Evolutionary conservation across 2,329 filamentous ascomycete species (phyloP), one percentile per base, ranked within the genome.

Genomic region (Ilyonectria destructans): DNA sequence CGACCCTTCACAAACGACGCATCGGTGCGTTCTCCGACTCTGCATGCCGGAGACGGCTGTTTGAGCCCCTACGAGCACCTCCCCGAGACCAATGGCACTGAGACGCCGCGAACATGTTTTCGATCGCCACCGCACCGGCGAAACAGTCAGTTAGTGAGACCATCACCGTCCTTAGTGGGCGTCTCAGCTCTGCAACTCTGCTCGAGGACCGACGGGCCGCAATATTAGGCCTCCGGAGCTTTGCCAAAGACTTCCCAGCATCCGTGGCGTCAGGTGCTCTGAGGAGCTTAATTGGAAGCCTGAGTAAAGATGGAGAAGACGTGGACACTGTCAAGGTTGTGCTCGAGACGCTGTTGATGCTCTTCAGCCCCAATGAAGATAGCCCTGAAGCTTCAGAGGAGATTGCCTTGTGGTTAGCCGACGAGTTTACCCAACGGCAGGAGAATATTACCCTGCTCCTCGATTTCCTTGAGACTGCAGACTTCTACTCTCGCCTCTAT

Each of bases 401-500:
- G 82, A 97, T 99, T 75, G 93, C 93, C 19, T 85, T 98, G 31
- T 99, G 96, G 95, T 87, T 99, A 67, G 96, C 96, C 61, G 96
- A 99, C 82, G 96, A 98, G 81, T 99, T 99, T 80, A 98, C 96
- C 37, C 95, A 97, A 86, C 91, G 94, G 70, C 95, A 98, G 89
- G 96, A 98, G 83, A 98, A 99, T 80, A 96, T 98, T 69, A 96
- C 94, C 2, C 86, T 96, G 17, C 88, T 99, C 26, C 89, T 99
- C 68, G 93, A 96, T 78, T 93, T 99, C 63, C 88, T 99, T 72
- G 96, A 98, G 73, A 90, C 92, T 15, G 87, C 87, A 72, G 95
- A 98, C 76, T 97, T 97, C 77, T 97, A 97, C 81, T 93, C 94
- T 23, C 92, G 96, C 26, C 88, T 98, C 1, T 98, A 98, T 82